Base-by-base conservation (phyloP, 352 stramenopile species). In the Globisporangium nodosum region DNA sequence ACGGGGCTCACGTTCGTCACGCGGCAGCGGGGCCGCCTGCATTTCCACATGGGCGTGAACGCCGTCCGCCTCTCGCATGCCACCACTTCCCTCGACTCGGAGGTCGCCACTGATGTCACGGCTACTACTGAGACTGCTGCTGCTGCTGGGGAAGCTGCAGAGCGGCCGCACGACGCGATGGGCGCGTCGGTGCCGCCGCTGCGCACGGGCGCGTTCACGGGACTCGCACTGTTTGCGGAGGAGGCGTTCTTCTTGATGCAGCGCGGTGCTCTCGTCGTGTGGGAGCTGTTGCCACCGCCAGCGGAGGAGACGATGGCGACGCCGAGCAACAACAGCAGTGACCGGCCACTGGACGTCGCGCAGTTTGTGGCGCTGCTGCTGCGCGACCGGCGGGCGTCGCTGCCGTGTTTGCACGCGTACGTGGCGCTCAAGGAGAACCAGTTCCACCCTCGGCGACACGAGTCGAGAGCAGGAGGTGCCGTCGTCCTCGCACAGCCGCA, bases 31-130 rank as follows among this genome's bases (percentile, higher is more conserved):
- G 84, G 84, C 0, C 77, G 82, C 7, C 57, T 88, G 60, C 69
- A 90, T 15, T 91, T 91, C 57, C 82, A 90, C 61, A 88, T 91
- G 76, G 84, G 84, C 3, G 64, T 71, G 30, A 73, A 70, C 31
- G 45, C 62, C 47, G 68, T 69, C 61, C 49, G 8, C 1, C 27
- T 33, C 49, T 5, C 35, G 9, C 15, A 4, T 13, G 5, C 2
- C 9, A 18, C 15, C 49, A 5, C 9, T 3, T 43, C 37, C 12
- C 37, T 43, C 12, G 13, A 13, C 37, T 6, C 37, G 5, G 37
- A 43, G 37, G 12, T 16, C 37, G 11, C 5, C 37, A 4, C 37
- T 43, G 33, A 2, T 13, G 37, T 4, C 12, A 51, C 24, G 9
- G 8, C 15, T 24, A 49, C 57, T 33, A 53, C 52, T 33, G 54